phyloP scores from a whole-genome alignment of 2,329 filamentous ascomycete species.

The Thelonectria blattea region DNA sequence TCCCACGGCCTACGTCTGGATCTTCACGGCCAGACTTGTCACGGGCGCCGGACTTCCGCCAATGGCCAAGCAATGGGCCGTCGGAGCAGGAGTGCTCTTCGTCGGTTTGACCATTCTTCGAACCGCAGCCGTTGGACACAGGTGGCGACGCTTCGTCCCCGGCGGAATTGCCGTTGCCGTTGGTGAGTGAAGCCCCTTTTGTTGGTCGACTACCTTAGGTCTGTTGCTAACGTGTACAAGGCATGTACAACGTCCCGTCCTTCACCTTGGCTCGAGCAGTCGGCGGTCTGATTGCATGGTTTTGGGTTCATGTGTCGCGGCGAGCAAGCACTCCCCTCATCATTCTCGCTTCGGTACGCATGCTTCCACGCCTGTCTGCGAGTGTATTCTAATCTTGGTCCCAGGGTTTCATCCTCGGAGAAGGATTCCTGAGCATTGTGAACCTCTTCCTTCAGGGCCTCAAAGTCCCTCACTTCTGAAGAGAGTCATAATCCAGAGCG shows the following conservation, averaged over 20 bases:
- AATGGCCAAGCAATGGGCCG: slow-evolving; percentile 82
- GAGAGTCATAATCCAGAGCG: neutral
- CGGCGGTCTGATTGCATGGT: slow-evolving; percentile 77
- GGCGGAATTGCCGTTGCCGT: slow-evolving; percentile 96
- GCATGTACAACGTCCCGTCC: slow-evolving; percentile 97
- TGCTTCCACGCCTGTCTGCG: neutral
- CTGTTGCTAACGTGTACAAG: slow-evolving; percentile 46
- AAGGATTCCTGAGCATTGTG: slow-evolving; percentile 89
- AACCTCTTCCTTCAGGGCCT: slow-evolving; percentile 84
- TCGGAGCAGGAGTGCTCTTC: slow-evolving; percentile 77
- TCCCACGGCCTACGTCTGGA: slow-evolving; percentile 95
- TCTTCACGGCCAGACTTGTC: slow-evolving; percentile 92
- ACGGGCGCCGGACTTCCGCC: slow-evolving; percentile 86
- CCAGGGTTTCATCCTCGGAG: slow-evolving; percentile 88
- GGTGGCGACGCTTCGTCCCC: slow-evolving; percentile 79
- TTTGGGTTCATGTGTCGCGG: slow-evolving; percentile 68
- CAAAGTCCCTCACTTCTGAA: slow-evolving; percentile 73
- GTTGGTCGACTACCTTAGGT: neutral
- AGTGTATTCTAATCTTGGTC: slow-evolving; percentile 19
- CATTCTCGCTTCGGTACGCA: slow-evolving; percentile 75
- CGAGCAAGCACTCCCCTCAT: slow-evolving; percentile 77
- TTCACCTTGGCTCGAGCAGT: slow-evolving; percentile 90
- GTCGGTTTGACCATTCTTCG: slow-evolving; percentile 72
- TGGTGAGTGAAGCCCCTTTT: slow-evolving; percentile 54
- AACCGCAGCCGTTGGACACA: slow-evolving; percentile 60